Evolutionary conservation across 169 alveolate genomes (phyloP).

Genomic region (Plasmodium gaboni): DNA sequence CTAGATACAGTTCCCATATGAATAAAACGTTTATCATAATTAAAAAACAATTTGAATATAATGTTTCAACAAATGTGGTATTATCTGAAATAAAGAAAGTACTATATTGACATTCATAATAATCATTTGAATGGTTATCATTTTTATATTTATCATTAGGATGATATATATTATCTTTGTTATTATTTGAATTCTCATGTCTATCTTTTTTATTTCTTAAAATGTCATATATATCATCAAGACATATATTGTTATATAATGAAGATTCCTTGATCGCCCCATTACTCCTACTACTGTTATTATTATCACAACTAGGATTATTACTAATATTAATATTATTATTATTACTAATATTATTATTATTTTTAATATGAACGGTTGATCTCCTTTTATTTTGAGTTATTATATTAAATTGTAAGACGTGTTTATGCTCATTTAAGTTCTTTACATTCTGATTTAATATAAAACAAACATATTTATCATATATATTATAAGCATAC

Average conservation of each 20-base stretch:
- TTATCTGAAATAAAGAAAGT: slow-evolving; percentile 43
- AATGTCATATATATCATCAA: slow-evolving; percentile 51
- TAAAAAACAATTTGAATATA: slow-evolving; percentile 47
- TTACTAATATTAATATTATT: neutral
- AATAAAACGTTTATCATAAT: slow-evolving; percentile 53
- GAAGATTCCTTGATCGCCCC: neutral
- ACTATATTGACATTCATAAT: too few relatives aligned
- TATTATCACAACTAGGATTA: too few relatives aligned
- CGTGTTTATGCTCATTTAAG: slow-evolving; percentile 20
- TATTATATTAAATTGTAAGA: slow-evolving; percentile 8
- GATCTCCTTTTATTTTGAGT: slow-evolving; percentile 7
- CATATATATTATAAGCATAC: slow-evolving; percentile 39
- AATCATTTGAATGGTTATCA: too few relatives aligned
- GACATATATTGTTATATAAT: slow-evolving; percentile 4
- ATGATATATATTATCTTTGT: too few relatives aligned
- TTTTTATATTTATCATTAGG: too few relatives aligned
- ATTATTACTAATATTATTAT: neutral
- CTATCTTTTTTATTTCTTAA: slow-evolving; percentile 12
- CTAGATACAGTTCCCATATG: slow-evolving; percentile 65
- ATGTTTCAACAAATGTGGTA: slow-evolving; percentile 45
- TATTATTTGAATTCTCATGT: too few relatives aligned
- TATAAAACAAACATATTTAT: slow-evolving; percentile 56
- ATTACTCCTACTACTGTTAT: neutral
- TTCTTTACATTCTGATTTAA: slow-evolving; percentile 30
- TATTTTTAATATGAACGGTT: neutral